Evolutionary conservation across 352 stramenopile species (phyloP), one percentile per base, ranked within the genome.

Genomic region (Globisporangium recalcitrans): DNA sequence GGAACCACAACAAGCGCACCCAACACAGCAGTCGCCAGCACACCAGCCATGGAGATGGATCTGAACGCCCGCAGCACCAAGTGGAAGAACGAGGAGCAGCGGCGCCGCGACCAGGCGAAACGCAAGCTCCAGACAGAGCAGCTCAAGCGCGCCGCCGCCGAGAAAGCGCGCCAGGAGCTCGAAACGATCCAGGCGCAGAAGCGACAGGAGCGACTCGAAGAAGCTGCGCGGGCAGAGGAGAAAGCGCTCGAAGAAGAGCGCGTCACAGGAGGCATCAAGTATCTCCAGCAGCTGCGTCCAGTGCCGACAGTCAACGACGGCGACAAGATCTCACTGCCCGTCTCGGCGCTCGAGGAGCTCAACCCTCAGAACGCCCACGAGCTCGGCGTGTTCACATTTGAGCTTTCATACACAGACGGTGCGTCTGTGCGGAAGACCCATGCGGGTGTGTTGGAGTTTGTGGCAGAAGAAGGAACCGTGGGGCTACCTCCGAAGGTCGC

Each of bases 321-420:
- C 46, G 84, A 93, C 71, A 88, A 91, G 72, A 87, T 93, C 53
- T 80, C 74, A 31, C 68, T 96, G 40, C 83, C 87, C 0, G 77
- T 88, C 22, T 90, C 79, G 34, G 80, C 82, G 56, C 75, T 96
- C 36, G 78, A 91, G 60, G 64, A 82, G 54, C 74, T 96, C 16
- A 89, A 93, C 65, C 77, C 82, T 8, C 82, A 91, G 71, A 74
- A 87, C 63, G 83, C 83, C 21, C 75, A 90, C 47, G 82, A 93
- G 62, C 62, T 86, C 1, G 78, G 83, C 53, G 85, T 89, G 26
- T 87, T 96, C 51, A 93, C 80, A 14, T 95, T 96, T 57, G 82
- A 92, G 64, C 64, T 96, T 57, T 84, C 71, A 22, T 78, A 72
- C 16, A 24, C 53, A 11, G 58, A 54, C n/a, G 14, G 54, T 36